phyloP scores from a whole-genome alignment of 768 basidiomycete genomes.

The Agrocybe pediades region DNA sequence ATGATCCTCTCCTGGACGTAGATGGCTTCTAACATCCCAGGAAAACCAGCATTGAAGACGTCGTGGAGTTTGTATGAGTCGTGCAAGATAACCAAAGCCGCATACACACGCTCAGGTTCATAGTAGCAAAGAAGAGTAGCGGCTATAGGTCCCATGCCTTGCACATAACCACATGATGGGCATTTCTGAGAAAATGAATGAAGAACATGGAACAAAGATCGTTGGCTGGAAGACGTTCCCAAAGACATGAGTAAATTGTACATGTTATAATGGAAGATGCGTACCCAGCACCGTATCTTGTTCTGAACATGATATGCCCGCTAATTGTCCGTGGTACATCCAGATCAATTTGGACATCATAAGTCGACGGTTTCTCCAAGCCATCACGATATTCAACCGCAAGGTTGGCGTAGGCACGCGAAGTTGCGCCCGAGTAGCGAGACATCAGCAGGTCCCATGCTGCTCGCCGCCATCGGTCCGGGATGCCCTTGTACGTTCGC shows the following conservation, averaged over 20 bases:
- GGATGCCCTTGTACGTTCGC: slow-evolving; percentile 93
- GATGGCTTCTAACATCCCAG: slow-evolving; percentile 93
- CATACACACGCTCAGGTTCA: slow-evolving; percentile 86
- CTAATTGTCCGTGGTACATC: slow-evolving; percentile 97
- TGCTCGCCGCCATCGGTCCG: slow-evolving; percentile 92
- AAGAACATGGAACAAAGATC: slow-evolving; percentile 91
- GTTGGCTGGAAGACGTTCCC: slow-evolving; percentile 58
- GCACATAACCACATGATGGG: slow-evolving; percentile 88
- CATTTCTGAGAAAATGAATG: slow-evolving; percentile 92
- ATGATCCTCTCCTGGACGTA: slow-evolving; percentile 93
- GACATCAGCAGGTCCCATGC: slow-evolving; percentile 87
- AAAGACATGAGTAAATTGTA: background rate
- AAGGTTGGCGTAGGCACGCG: slow-evolving; percentile 44
- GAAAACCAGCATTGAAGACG: slow-evolving; percentile 93
- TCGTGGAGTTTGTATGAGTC: slow-evolving; percentile 85
- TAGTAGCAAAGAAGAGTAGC: slow-evolving; percentile 94
- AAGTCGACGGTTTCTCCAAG: slow-evolving; percentile 79
- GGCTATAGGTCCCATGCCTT: slow-evolving; percentile 98
- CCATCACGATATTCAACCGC: slow-evolving; percentile 57
- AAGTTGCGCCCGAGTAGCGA: slow-evolving; percentile 46
- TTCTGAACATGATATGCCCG: slow-evolving; percentile 92
- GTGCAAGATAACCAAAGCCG: slow-evolving; percentile 84
- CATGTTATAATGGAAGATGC: slow-evolving; percentile 28
- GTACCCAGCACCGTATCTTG: slow-evolving; percentile 93
- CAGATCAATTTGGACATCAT: slow-evolving; percentile 97